Percentiles rank a stretch among this genome's conserved stretches.
Conservation (phyloP, 495 filamentous ascomycete genomes). For the Oidiodendron maius region DNA sequence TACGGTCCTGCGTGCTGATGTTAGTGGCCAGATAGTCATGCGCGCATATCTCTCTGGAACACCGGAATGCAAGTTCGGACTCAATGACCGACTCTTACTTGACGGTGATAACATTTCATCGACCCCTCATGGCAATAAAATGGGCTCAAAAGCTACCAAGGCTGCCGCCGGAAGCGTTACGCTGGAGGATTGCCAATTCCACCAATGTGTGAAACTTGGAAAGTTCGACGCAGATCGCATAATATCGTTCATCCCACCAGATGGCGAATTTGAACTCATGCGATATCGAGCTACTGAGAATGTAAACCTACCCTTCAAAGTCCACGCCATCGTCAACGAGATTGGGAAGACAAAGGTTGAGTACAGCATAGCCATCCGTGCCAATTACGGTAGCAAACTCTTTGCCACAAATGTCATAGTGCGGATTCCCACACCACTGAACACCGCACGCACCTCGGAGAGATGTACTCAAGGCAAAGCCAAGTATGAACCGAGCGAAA, state of each 20-base stretch:
- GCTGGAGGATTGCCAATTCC: constrained; percentile 97
- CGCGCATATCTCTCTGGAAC: constrained; percentile 95
- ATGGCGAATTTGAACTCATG: constrained; percentile 99
- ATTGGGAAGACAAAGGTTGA: constrained; percentile 96
- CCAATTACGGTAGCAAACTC: constrained; percentile 92
- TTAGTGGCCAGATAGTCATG: constrained; percentile 98
- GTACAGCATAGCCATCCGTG: constrained; percentile 95
- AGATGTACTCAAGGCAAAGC: constrained; percentile 92
- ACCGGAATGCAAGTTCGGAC: constrained; percentile 98
- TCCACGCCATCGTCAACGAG: constrained; percentile 97
- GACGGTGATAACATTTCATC: constrained; percentile 67
- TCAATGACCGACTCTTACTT: constrained; percentile 91
- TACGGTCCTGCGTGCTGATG: constrained; percentile 91
- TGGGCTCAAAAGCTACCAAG: constrained; percentile 80
- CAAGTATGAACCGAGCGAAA: constrained; percentile 96
- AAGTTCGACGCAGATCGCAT: constrained; percentile 97
- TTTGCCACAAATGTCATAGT: constrained; percentile 98
- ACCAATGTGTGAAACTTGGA: constrained; percentile 97
- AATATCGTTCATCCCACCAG: constrained; percentile 95
- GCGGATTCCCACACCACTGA: constrained; percentile 90
- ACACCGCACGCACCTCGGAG: constrained; percentile 92
- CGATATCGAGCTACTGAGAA: constrained; percentile 99
- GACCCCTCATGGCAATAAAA: constrained; percentile 61
- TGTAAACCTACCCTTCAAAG: constrained; percentile 97
- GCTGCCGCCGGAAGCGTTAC: constrained; percentile 95